Percentiles rank a stretch among this genome's conserved stretches.
Evolutionary conservation across 345 rosid genomes (phyloP).

Genomic region (Citrus medica): DNA sequence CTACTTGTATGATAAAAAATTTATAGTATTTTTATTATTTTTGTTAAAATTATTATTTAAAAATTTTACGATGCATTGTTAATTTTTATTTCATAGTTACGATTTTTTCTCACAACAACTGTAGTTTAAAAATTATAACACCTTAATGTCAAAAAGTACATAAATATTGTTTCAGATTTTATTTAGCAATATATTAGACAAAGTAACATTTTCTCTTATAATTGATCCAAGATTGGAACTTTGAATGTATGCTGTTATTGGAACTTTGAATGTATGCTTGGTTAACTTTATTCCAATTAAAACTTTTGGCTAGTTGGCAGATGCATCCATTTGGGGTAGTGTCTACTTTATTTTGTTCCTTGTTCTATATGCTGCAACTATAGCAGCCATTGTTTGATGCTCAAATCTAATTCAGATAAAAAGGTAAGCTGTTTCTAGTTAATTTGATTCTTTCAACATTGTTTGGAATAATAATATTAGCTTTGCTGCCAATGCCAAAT

Average conservation of each 20-base stretch:
- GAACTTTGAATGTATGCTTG: neutral
- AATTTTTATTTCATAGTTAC: too few species aligned
- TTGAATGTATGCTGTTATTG: neutral
- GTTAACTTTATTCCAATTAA: neutral
- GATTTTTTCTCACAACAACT: accelerated
- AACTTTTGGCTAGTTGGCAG: neutral
- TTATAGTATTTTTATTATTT: too few species aligned
- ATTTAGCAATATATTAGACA: too few species aligned
- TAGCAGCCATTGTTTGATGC: neutral
- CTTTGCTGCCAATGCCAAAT: neutral
- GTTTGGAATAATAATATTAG: neutral
- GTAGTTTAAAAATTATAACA: too few species aligned
- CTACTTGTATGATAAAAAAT: too few species aligned
- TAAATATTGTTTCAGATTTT: accelerated
- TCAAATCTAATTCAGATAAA: neutral
- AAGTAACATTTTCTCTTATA: too few species aligned
- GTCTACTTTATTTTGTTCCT: neutral
- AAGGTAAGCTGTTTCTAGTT: neutral
- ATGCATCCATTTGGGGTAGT: neutral
- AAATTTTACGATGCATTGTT: accelerated
- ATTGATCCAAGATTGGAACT: too few species aligned
- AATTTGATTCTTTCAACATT: neutral
- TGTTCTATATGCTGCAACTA: neutral
- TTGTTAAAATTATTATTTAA: too few species aligned
- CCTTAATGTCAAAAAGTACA: too few species aligned